Conservation (phyloP, 768 basidiomycete species). For the Gyrodon lividus region DNA sequence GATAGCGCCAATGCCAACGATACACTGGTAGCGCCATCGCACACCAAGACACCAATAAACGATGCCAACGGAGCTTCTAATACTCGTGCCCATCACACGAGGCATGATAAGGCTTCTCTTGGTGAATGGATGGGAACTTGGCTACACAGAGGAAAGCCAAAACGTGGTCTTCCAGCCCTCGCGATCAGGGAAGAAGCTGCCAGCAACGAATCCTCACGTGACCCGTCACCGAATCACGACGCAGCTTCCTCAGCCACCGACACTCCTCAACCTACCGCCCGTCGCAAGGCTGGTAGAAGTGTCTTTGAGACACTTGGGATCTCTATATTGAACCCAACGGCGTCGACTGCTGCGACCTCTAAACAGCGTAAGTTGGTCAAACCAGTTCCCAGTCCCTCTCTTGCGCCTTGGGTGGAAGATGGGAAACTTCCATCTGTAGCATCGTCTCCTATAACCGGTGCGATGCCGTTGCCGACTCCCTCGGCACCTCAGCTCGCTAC, state of each 20-base stretch:
- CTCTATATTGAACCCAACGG: constrained; percentile 56
- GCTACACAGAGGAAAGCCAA: constrained; percentile 56
- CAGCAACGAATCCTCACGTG: constrained; percentile 20
- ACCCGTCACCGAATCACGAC: constrained; percentile 22
- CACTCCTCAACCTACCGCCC: constrained; percentile 14
- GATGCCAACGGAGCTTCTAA: constrained; percentile 10
- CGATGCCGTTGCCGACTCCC: constrained; percentile 16
- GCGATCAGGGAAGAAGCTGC: constrained; percentile 23
- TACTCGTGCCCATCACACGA: constrained; percentile 14
- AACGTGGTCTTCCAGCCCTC: constrained; percentile 18
- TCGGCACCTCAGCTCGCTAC: constrained; percentile 31
- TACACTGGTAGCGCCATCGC: constrained; percentile 7
- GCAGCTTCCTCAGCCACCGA: constrained; percentile 6
- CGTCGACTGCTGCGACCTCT: constrained; percentile 26
- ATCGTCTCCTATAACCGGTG: constrained; percentile 20
- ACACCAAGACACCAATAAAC: not conserved
- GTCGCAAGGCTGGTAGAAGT: constrained; percentile 54
- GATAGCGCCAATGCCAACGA: not conserved
- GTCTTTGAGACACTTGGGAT: constrained; percentile 74
- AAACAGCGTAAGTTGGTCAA: constrained; percentile 22
- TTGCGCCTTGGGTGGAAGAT: constrained; percentile 10
- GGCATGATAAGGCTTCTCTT: constrained; percentile 39
- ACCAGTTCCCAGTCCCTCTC: constrained; percentile 28
- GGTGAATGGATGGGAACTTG: constrained; percentile 80
- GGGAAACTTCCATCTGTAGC: constrained; percentile 8